phyloP scores from a whole-genome alignment of 2,329 filamentous ascomycete species.

The Pseudogymnoascus sp. region DNA sequence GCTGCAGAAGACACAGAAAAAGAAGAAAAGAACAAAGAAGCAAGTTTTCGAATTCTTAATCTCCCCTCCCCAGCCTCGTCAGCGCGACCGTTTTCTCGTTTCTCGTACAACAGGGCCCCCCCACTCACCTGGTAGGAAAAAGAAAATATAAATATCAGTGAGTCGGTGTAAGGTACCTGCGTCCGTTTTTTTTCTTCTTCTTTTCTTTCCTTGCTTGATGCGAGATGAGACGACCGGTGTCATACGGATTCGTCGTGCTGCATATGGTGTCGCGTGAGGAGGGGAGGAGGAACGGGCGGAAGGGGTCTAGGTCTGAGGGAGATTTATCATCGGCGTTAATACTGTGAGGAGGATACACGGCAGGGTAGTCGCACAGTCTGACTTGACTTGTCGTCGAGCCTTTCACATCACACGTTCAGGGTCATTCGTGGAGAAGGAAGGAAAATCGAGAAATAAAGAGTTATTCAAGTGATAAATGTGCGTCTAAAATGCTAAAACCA shows the following conservation, averaged over 20 bases:
- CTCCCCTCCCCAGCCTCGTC: too few relatives aligned
- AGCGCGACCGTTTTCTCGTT: too few relatives aligned
- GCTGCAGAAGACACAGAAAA: too few relatives aligned
- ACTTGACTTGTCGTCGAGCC: too few relatives aligned
- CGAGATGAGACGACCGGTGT: not conserved
- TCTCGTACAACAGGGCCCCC: too few relatives aligned
- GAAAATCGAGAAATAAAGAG: not conserved
- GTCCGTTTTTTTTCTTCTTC: not conserved
- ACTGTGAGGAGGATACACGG: too few relatives aligned
- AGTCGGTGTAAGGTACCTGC: constrained; percentile 2
- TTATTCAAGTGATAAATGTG: constrained; percentile 1
- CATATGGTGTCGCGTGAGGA: not conserved
- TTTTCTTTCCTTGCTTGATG: too few relatives aligned
- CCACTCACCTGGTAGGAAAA: too few relatives aligned
- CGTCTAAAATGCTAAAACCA: not conserved
- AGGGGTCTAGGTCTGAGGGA: not conserved
- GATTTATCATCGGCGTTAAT: not conserved
- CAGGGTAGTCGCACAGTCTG: too few relatives aligned
- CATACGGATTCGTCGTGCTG: not conserved
- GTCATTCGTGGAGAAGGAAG: too few relatives aligned
- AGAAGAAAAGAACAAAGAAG: not conserved
- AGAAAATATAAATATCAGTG: constrained; percentile 3
- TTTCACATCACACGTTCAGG: too few relatives aligned
- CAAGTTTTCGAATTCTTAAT: not conserved
- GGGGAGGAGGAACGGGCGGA: not conserved